phyloP scores from a whole-genome alignment of 768 basidiomycete species.

The Filobasidium wieringae region DNA sequence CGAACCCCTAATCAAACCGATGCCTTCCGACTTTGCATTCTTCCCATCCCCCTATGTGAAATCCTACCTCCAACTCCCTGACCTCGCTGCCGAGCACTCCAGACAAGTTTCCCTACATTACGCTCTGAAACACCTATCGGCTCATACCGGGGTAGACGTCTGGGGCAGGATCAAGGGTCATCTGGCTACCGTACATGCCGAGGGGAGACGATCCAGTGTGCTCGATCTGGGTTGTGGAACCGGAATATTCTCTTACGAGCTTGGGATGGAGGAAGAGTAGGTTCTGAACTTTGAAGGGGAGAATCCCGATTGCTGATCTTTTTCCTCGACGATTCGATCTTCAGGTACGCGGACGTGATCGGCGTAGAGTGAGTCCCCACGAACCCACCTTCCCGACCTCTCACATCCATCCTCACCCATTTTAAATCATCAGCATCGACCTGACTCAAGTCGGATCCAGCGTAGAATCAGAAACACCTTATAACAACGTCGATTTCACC shows the following conservation, averaged over 20 bases:
- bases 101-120: slow-evolving; percentile 10
- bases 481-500: slow-evolving; percentile 10
- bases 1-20: not conserved
- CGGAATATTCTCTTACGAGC: slow-evolving; percentile 8
- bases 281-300: too few species aligned
- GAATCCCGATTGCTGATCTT: too few species aligned
- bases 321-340: not conserved
- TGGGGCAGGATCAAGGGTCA: slow-evolving; percentile 3
- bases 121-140: slow-evolving; percentile 9
- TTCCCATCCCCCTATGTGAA: not conserved
- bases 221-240: slow-evolving; percentile 14
- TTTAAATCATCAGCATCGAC: not conserved
- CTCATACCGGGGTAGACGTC: slow-evolving; percentile 2
- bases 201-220: slow-evolving; percentile 2
- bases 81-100: not conserved
- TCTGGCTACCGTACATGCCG: not conserved
- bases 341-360: slow-evolving; percentile 9
- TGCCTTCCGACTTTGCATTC: not conserved
- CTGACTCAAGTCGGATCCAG: slow-evolving; percentile 5
- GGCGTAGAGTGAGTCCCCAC: slow-evolving; percentile 14
- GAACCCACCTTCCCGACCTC: too few species aligned
- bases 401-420: not conserved
- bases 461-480: slow-evolving; percentile 4
- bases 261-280: not conserved
- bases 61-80: not conserved